Percentiles rank a stretch among this genome's conserved stretches.
phyloP scores from a whole-genome alignment of 352 stramenopile species.

The Paralagenidium karlingii region DNA sequence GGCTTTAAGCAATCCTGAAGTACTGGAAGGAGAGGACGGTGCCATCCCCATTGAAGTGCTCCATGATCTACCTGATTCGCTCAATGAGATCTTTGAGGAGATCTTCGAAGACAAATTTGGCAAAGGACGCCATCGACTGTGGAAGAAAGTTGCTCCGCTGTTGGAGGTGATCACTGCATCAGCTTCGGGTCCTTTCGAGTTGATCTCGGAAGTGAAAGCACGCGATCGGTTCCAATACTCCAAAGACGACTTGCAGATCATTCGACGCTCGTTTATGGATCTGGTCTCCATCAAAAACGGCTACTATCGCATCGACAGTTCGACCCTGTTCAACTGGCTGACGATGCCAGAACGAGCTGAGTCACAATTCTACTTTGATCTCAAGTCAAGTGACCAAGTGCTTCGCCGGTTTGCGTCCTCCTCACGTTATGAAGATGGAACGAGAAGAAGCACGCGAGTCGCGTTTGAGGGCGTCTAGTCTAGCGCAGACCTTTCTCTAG shows the following conservation, averaged over 20 bases:
- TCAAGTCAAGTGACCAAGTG: conserved; percentile 24
- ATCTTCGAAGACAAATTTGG: conserved; percentile 85
- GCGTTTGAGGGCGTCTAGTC: too few relatives aligned
- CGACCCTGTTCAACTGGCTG: conserved; percentile 58
- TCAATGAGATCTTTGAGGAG: conserved; percentile 74
- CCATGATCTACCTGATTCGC: conserved; percentile 56
- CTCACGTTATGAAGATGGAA: too few relatives aligned
- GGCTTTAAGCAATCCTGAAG: conserved; percentile 45
- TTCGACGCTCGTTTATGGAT: conserved; percentile 65
- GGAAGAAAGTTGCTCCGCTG: conserved; percentile 60
- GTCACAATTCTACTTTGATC: conserved; percentile 55
- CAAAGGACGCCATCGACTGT: conserved; percentile 52
- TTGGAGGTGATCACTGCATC: conserved; percentile 59
- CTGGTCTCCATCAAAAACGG: conserved; percentile 50
- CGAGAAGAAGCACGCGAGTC: too few relatives aligned
- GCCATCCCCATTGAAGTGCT: conserved; percentile 44
- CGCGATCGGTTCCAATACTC: conserved; percentile 38
- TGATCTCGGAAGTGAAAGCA: conserved; percentile 54
- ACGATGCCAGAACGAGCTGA: conserved; percentile 27
- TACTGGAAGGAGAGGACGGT: conserved; percentile 31
- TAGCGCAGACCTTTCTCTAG: too few relatives aligned
- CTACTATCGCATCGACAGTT: conserved; percentile 58
- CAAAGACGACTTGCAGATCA: conserved; percentile 48
- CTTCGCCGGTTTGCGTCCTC: too few relatives aligned
- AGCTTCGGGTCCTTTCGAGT: conserved; percentile 50